Base-by-base conservation (phyloP, 2,329 filamentous ascomycete genomes). In the Xylaria multiplex region DNA sequence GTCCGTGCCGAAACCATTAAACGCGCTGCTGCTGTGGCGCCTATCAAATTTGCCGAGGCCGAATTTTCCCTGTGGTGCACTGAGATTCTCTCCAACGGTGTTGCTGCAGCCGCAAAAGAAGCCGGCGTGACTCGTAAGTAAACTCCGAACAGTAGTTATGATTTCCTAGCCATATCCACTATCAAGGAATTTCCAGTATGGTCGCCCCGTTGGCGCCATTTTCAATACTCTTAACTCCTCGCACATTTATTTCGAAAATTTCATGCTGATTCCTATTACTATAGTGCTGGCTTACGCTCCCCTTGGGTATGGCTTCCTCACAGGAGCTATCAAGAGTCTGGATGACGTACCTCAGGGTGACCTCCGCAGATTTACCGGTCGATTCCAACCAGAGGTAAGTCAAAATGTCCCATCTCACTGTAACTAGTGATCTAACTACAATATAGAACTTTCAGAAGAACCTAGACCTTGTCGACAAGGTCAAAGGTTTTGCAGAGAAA, bases 251-350 rank as follows among this genome's bases (percentile, higher is more conserved):
- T 27, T 27, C 2, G 27, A 27, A 27, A 27, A 2, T 3, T 5
- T 5, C 5, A 27, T 27, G 27, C 27, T 27, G 27, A 27, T 27
- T 27, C 27, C 27, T 5, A 5, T 27, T 3, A 27, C 5, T 27
- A 27, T 27, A 27, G 27, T 27, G 27, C 5, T 27, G 27, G 83
- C 85, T 1, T 89, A 88, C 76, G 83, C 82, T 16, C 88, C 88
- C 2, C 81, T 91, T 1, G 87, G 86, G 2, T 81, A 87, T 0
- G 88, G 88, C 13, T 76, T 90, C 64, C 71, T 90, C 24, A 84
- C 84, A 0, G 86, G 86, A 2, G 73, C 76, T 7, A 81, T 84
- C 73, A 79, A 79, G 49, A 81, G 78, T n/a, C 80, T 3, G 74
- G 78, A 78, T 16, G 85, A 87, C 70, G 79, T 88, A 54, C 80